Base-by-base conservation (phyloP, 768 basidiomycete species). In the Pleurotus platypus region DNA sequence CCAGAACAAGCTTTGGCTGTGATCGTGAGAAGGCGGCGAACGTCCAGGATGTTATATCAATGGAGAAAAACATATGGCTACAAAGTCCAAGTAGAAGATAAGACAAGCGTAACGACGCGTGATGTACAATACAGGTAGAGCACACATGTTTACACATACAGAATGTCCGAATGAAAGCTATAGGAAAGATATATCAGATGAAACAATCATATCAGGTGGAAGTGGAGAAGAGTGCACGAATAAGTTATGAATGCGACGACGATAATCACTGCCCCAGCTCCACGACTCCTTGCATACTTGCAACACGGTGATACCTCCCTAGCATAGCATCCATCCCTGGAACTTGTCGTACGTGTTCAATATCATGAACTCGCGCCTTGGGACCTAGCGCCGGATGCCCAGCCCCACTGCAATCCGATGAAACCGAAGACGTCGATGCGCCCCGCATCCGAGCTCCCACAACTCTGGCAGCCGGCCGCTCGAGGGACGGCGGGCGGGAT, bases 241-340 rank as follows among this genome's bases (percentile, higher is more conserved):
- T 51, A 51, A 51, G 18, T 51, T 51, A 49, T 9, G 27, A 11
- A 18, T 35, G 15, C 16, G 11, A 24, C 24, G 9, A 49, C n/a
- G n/a, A 16, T 8, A 8, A 11, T 51, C 49, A 51, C 20, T 51
- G 49, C 49, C 27, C n/a, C 12, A n/a, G 4, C n/a, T 16, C 49
- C 22, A 54, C 51, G 7, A 54, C 51, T 11, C 51, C 51, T 24
- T 54, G 51, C 51, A 54, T 54, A 54, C 51, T 54, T 20, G 38
- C 20, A 39, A 54, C 37, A 40, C 51, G 51, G 24, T 54, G 51
- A 42, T 54, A 54, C 27, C 39, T 54, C 22, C 51, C 51, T 2
- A 54, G 51, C 51, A 54, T 54, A 35, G 51, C 51, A 54, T 54
- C 51, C 37, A 26, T 42, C 8, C 39, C 35, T 11, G 51, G 51